phyloP scores from a whole-genome alignment of 129 eudicot species.

The Lactuca saligna region DNA sequence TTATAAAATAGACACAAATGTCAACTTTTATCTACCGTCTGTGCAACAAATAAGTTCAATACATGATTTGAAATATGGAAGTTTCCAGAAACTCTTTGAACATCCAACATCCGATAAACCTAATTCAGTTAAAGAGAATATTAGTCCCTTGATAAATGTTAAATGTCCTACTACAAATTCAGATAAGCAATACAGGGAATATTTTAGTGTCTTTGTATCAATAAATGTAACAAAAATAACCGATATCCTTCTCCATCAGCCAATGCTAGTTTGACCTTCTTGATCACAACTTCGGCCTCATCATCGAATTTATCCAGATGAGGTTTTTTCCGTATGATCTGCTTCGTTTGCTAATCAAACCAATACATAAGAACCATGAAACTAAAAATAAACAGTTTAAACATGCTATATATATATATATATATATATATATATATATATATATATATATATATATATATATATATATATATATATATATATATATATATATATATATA shows the following conservation, averaged over 20 bases:
- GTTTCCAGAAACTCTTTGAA: slow-evolving; percentile 99
- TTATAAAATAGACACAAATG: slow-evolving; percentile 5
- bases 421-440: no score
- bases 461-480: no score
- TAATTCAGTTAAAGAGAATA: slow-evolving; percentile 28
- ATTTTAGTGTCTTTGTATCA: background rate
- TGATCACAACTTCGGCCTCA: slow-evolving; percentile 69
- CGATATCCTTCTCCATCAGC: slow-evolving; percentile 88
- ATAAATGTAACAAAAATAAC: slow-evolving; percentile 38
- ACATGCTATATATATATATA: no score
- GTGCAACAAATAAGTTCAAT: slow-evolving; percentile 88
- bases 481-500: no score
- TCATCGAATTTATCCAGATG: slow-evolving; percentile 75
- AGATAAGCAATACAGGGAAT: slow-evolving; percentile 14
- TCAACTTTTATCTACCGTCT: slow-evolving; percentile 62
- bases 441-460: no score
- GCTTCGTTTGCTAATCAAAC: slow-evolving; percentile 51
- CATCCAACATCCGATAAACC: slow-evolving; percentile 95
- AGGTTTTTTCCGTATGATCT: slow-evolving; percentile 58
- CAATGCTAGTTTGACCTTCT: slow-evolving; percentile 83
- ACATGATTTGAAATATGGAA: slow-evolving; percentile 98
- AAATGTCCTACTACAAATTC: no score
- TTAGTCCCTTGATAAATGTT: no score
- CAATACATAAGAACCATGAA: slow-evolving; percentile 30
- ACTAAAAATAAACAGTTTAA: background rate